Percentiles rank a stretch among this genome's conserved stretches.
phyloP scores from a whole-genome alignment of 2,329 filamentous ascomycete species.

The Cryphonectria radicalis region DNA sequence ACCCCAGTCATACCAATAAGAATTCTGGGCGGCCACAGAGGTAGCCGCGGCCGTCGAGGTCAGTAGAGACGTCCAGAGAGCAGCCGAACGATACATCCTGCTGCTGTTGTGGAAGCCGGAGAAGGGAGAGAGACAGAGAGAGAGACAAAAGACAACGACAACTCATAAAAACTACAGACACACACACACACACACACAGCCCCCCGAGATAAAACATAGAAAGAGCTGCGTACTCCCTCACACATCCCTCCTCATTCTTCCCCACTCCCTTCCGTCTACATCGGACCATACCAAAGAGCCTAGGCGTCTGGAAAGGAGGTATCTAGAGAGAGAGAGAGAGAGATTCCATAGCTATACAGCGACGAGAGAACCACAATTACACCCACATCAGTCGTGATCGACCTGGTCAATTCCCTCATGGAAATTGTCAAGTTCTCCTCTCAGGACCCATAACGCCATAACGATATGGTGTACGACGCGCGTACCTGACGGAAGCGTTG shows the following conservation, averaged over 20 bases:
- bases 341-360: not conserved
- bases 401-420: slow-evolving; percentile 4
- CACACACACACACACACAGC: not conserved
- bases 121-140: not conserved
- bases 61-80: not conserved
- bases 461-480: not conserved
- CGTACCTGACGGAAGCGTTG: not conserved
- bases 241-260: not conserved
- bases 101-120: not conserved
- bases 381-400: not conserved
- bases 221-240: not conserved
- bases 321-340: not conserved
- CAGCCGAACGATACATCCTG: not conserved
- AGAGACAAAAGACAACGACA: no score
- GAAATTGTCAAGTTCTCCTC: not conserved
- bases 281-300: not conserved
- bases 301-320: not conserved
- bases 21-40: slow-evolving; percentile 12
- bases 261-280: not conserved
- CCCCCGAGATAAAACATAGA: not conserved
- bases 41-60: slow-evolving; percentile 3
- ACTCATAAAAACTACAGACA: not conserved
- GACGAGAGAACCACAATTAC: slow-evolving; percentile 7
- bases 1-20: slow-evolving; percentile 29
- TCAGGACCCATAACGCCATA: not conserved